phyloP scores from a whole-genome alignment of 495 filamentous ascomycete genomes.

The Penicillium longicatenatum region DNA sequence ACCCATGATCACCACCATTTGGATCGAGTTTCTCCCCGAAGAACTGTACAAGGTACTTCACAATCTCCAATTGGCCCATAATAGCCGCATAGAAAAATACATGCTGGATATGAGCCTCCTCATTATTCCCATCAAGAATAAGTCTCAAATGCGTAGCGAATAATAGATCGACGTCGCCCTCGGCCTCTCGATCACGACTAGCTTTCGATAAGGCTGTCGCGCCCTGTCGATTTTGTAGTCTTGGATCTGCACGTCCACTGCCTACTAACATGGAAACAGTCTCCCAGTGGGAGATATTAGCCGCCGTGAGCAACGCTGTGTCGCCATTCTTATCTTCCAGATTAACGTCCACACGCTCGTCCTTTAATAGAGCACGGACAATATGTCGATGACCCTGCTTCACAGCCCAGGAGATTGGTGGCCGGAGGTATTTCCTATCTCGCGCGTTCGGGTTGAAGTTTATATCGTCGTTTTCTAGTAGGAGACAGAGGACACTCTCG shows the following conservation, averaged over 20 bases:
- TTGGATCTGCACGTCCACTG: conserved; percentile 17
- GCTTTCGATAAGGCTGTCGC: conserved; percentile 20
- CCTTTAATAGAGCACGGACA: conserved; percentile 24
- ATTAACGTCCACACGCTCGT: conserved; percentile 25
- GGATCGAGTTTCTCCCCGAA: conserved; percentile 25
- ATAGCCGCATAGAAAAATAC: conserved; percentile 30
- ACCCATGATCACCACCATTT: conserved; percentile 14
- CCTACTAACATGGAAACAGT: conserved; percentile 15
- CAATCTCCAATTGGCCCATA: conserved; percentile 22
- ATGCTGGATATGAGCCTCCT: conserved; percentile 23
- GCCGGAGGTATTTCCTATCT: conserved; percentile 26
- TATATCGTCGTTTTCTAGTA: conserved; percentile 14
- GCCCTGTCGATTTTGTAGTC: conserved; percentile 20
- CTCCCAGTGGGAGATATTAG: conserved; percentile 3
- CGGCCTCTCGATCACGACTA: conserved; percentile 1
- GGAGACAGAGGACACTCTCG: conserved; percentile 9
- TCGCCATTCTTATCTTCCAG: conserved; percentile 24
- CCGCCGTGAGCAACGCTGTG: conserved; percentile 23
- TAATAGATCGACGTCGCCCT: conserved; percentile 11
- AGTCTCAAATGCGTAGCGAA: conserved; percentile 25
- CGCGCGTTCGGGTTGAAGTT: conserved; percentile 22
- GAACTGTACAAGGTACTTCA: conserved; percentile 21
- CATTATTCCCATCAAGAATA: conserved; percentile 21
- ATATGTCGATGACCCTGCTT: conserved; percentile 28
- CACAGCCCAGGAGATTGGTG: conserved; percentile 42